Evolutionary conservation across 441 rosid genomes (phyloP).

Genomic region (Corymbia calophylla): DNA sequence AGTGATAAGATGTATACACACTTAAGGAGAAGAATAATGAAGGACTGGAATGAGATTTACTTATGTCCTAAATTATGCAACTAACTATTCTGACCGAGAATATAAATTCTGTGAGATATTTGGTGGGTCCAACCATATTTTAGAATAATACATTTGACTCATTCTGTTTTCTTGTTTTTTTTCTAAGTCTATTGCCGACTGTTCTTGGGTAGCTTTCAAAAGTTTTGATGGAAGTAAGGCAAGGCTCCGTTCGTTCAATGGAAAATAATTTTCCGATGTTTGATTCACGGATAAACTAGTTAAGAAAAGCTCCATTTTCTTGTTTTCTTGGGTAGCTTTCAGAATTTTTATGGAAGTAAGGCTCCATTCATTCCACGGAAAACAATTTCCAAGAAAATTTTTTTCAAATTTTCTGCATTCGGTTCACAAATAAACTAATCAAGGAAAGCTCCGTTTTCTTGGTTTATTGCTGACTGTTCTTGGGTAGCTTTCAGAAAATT

Average conservation of each 20-base stretch:
- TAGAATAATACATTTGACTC: neutral
- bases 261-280: neutral
- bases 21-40: neutral
- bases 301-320: too few species aligned
- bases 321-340: too few species aligned
- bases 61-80: neutral
- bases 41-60: neutral
- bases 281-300: neutral
- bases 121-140: neutral
- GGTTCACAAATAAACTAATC: neutral
- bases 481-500: neutral
- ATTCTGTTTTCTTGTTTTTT: neutral
- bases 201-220: neutral
- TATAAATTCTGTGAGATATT: neutral
- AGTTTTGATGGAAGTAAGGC: neutral
- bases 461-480: neutral
- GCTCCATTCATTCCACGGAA: too few species aligned
- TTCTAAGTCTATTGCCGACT: neutral
- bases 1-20: neutral
- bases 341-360: too few species aligned
- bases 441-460: neutral
- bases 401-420: too few species aligned
- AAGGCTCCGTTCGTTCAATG: accelerated
- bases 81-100: neutral
- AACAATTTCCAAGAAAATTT: too few species aligned